A percentile compares a stretch with the other conserved stretches of the same genome.
phyloP scores from a whole-genome alignment of 139 green algal genomes.

The Prasinococcaceae sp. region DNA sequence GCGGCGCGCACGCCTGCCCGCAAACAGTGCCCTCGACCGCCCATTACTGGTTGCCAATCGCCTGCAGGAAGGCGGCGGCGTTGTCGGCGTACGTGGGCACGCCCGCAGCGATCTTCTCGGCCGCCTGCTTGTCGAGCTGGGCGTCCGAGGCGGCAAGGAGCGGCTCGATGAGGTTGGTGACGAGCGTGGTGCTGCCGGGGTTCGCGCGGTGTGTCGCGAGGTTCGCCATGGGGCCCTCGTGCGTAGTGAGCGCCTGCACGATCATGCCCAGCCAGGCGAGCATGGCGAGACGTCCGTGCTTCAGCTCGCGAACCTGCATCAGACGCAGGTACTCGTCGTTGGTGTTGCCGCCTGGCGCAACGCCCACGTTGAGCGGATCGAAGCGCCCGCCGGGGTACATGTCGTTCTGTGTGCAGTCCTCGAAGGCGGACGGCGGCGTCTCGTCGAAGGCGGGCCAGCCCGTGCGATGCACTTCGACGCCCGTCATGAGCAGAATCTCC shows the following conservation, averaged over 20 bases:
- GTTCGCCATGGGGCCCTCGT: conserved; percentile 23
- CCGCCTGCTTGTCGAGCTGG: too few relatives aligned
- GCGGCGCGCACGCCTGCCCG: too few relatives aligned
- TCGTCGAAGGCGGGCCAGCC: conserved; percentile 7
- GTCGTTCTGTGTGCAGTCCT: conserved; percentile 8
- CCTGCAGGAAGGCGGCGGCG: too few relatives aligned
- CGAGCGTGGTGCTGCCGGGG: background rate
- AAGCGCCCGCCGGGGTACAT: conserved; percentile 17
- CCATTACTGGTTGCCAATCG: too few relatives aligned
- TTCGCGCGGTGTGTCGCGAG: conserved; percentile 6
- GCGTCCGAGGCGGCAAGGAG: too few relatives aligned
- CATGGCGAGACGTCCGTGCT: conserved; percentile 25
- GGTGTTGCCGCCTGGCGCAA: too few relatives aligned
- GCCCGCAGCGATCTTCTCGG: too few relatives aligned
- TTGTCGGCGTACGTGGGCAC: too few relatives aligned
- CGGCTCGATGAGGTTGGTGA: too few relatives aligned
- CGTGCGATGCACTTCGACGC: background rate
- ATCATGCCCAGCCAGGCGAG: conserved; percentile 20
- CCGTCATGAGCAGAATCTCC: background rate
- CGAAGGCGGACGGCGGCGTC: conserved; percentile 9
- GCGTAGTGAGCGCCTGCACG: conserved; percentile 16
- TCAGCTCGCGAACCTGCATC: conserved; percentile 22
- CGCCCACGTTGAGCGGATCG: conserved; percentile 20
- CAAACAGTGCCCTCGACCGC: too few relatives aligned
- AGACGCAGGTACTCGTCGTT: conserved; percentile 11